These are phyloP conservation scores for Aspergillus mulundensis DNA, from an alignment of 495 filamentous ascomycete species.

Conservation along the genomic window DNA sequence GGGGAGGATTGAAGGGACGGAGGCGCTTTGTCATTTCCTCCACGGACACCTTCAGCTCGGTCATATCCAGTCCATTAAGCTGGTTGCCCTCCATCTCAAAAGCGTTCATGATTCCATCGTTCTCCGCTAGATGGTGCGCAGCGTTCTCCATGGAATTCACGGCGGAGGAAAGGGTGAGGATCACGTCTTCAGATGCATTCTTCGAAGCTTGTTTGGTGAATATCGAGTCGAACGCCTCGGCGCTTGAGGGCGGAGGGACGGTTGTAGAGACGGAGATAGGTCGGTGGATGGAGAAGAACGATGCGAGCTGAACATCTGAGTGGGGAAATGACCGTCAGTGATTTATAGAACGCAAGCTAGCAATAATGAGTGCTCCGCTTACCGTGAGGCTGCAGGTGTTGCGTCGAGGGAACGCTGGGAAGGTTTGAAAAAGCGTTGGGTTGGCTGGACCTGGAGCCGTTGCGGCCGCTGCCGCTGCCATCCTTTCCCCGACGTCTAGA, in stretches of 20 bases:
- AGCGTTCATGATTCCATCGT: conserved; percentile 46
- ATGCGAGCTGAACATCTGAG: conserved; percentile 79
- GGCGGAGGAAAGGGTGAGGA: conserved; percentile 71
- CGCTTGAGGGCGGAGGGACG: conserved; percentile 66
- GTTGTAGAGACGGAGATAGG: conserved; percentile 83
- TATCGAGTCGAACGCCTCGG: conserved; percentile 73
- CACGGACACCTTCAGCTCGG: conserved; percentile 41
- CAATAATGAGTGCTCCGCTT: conserved; percentile 16
- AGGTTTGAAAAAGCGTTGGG: conserved; percentile 52
- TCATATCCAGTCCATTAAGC: conserved; percentile 38
- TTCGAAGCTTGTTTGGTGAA: conserved; percentile 56
- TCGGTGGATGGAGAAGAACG: conserved; percentile 93
- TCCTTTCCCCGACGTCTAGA: conserved; percentile 38
- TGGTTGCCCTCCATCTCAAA: conserved; percentile 49
- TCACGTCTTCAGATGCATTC: conserved; percentile 59
- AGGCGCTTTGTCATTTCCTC: conserved; percentile 57
- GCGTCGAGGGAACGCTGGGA: conserved; percentile 80
- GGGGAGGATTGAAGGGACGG: conserved; percentile 74
- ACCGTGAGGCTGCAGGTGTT: conserved; percentile 73
- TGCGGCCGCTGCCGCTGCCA: conserved; percentile 25
- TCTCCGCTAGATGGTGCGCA: conserved; percentile 41
- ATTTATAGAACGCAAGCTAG: not conserved
- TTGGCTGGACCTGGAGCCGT: conserved; percentile 36
- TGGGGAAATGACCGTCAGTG: not conserved
- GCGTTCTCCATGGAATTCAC: conserved; percentile 67